A percentile compares a stretch with the other conserved stretches of the same genome.
These are phyloP conservation scores for Colletotrichum neosansevieriae DNA, from an alignment of 2,329 filamentous ascomycete genomes.

Conservation along the genomic window DNA sequence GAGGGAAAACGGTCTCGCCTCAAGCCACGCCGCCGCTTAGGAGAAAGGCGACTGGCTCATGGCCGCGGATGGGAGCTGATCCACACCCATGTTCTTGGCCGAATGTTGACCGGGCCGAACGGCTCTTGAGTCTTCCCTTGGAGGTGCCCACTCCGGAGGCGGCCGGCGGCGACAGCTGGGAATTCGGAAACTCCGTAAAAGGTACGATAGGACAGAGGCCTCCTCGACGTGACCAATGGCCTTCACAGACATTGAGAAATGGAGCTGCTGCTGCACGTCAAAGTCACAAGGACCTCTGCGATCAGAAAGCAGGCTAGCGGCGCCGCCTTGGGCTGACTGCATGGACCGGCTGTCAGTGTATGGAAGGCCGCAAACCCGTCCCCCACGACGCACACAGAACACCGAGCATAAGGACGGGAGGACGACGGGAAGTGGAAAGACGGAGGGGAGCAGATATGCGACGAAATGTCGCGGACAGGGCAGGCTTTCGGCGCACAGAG, in stretches of 20 bases:
- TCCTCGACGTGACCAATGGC: slow-evolving; percentile 1
- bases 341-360: too few species aligned
- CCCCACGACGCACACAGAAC: neutral
- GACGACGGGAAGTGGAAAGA: slow-evolving; percentile 26
- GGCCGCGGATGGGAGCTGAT: neutral
- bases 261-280: neutral
- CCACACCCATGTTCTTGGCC: slow-evolving; percentile 22
- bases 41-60: neutral
- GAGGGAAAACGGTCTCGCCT: neutral
- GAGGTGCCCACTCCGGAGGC: slow-evolving; percentile 19
- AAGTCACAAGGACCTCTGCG: slow-evolving; percentile 17
- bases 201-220: slow-evolving; percentile 32
- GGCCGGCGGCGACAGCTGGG: slow-evolving; percentile 8
- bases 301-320: slow-evolving; percentile 18
- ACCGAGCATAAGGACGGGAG: slow-evolving; percentile 25
- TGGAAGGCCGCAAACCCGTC: slow-evolving; percentile 17
- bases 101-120: slow-evolving; percentile 28
- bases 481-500: slow-evolving; percentile 34
- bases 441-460: slow-evolving; percentile 21
- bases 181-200: slow-evolving; percentile 11
- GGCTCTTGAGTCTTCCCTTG: slow-evolving; percentile 16
- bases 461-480: slow-evolving; percentile 35
- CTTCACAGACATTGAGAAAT: slow-evolving; percentile 3
- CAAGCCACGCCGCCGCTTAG: neutral
- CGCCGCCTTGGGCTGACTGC: slow-evolving; percentile 27